Evolutionary conservation across 228 moss, liverwort and hornwort genomes (phyloP), one percentile per base, ranked within the genome.

Genomic region (Sphagnum magellanicum): DNA sequence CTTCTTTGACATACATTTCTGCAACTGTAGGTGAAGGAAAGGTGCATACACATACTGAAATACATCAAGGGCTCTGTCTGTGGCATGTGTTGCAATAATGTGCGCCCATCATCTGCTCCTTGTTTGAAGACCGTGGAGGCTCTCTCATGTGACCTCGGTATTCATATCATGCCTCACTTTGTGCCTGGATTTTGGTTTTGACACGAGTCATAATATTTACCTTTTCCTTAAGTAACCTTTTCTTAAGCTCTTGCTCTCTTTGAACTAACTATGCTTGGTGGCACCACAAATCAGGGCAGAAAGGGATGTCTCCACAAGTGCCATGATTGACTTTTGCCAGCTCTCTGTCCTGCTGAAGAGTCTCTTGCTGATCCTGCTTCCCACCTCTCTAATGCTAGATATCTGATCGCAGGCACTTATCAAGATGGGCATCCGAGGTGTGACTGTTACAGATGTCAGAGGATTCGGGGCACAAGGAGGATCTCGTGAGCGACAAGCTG

Each of bases 391-490:
- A 63, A 32, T 6, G 63, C 63, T 47, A 14, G 63, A 61, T 61
- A 6, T 61, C 12, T 55, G 12, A 1, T 55, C 9, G 68, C 83
- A 87, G 87, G 87, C 83, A 72, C 87, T 87, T 64, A 58, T 87
- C 71, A 87, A 87, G 70, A 71, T 87, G 87, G 87, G 87, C 69
- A 87, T 87, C 68, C 73, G 87, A 81, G 87, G 87, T 73, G 83
- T 87, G 17, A 87, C 87, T 7, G 87, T 87, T 14, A 67, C 83
- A 76, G 78, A 87, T 8, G 87, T 87, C 4, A 72, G 78, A 59
- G 87, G 87, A 50, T 87, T 87, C 61, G 87, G 87, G 70, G 80
- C 87, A 67, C 87, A 87, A 72, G 87, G 87, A 70, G 87, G 83
- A 50, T 83, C 87, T 67, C 83, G 80, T 53, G 87, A 87, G 83